Evolutionary conservation across 257 asterid species (phyloP).

Genomic region (Nicotiana otophora): DNA sequence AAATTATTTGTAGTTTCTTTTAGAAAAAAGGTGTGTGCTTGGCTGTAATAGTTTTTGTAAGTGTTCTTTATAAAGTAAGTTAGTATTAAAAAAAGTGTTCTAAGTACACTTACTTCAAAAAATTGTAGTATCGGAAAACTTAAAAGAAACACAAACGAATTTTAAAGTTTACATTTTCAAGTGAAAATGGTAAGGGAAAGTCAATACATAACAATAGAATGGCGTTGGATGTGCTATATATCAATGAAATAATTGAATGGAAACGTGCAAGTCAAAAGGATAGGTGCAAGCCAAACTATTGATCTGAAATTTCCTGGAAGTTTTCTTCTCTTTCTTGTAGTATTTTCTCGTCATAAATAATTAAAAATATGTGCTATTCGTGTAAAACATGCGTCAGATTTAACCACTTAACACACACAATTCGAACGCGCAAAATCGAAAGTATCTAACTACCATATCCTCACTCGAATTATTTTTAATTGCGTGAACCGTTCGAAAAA

Average conservation of each 20-base stretch:
- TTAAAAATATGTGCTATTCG: neutral
- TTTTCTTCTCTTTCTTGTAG: neutral
- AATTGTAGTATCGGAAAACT: too few species aligned
- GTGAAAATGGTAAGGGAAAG: too few species aligned
- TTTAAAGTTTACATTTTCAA: too few species aligned
- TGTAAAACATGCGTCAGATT: neutral
- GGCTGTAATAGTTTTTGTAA: too few species aligned
- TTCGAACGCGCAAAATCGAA: neutral
- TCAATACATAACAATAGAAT: too few species aligned
- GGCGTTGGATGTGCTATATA: neutral
- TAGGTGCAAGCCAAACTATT: neutral
- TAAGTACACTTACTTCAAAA: too few species aligned
- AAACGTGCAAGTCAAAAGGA: neutral
- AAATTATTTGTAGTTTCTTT: too few species aligned
- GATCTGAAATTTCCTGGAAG: neutral
- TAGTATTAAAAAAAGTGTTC: too few species aligned
- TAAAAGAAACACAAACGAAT: too few species aligned
- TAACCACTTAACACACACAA: neutral
- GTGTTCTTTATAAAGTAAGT: too few species aligned
- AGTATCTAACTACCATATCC: neutral
- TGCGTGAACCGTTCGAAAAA: neutral
- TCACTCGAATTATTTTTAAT: neutral
- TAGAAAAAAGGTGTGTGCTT: too few species aligned
- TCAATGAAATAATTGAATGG: neutral
- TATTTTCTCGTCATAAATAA: neutral